Percentiles rank a stretch among this genome's conserved stretches.
Evolutionary conservation across 2,329 filamentous ascomycete genomes (phyloP).

Genomic region (Blastomyces percursus): DNA sequence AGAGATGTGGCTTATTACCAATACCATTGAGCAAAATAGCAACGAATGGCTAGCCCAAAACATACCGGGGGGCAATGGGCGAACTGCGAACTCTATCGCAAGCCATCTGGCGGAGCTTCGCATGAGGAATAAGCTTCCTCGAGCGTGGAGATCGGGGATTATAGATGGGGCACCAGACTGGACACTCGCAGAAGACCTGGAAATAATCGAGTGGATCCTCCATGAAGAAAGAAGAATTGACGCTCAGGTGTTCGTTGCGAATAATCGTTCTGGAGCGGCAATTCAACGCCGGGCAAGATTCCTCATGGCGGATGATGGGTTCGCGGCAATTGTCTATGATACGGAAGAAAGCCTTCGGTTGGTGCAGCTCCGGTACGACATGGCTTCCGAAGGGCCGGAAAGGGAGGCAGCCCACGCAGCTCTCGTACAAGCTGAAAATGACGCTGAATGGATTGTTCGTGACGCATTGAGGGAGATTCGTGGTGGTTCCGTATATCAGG

Average conservation of each 20-base stretch:
- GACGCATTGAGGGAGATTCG: background rate
- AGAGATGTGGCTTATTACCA: conserved; percentile 13
- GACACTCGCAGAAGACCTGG: conserved; percentile 14
- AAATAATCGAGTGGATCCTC: conserved; percentile 15
- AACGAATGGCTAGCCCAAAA: conserved; percentile 11
- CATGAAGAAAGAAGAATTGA: conserved; percentile 12
- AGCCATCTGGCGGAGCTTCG: conserved; percentile 13
- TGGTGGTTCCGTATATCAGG: background rate
- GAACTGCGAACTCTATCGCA: conserved; percentile 8
- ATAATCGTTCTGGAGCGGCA: conserved; percentile 12
- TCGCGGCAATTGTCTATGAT: conserved; percentile 7
- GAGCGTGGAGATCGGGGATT: conserved; percentile 10
- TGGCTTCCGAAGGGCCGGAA: background rate
- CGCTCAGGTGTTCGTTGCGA: conserved; percentile 11
- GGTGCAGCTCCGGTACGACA: conserved; percentile 7
- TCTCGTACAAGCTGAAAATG: background rate
- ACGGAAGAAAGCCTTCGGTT: conserved; percentile 7
- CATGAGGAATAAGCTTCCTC: conserved; percentile 6
- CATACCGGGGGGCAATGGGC: conserved; percentile 9
- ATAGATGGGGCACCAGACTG: conserved; percentile 8
- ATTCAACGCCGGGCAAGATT: conserved; percentile 11
- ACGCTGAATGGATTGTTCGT: background rate
- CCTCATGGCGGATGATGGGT: conserved; percentile 9
- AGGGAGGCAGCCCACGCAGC: background rate
- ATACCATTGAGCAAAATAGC: conserved; percentile 9